A percentile compares a stretch with the other conserved stretches of the same genome.
Conservation (phyloP, 2,329 filamentous ascomycete species). For the Coniochaeta prunicola region DNA sequence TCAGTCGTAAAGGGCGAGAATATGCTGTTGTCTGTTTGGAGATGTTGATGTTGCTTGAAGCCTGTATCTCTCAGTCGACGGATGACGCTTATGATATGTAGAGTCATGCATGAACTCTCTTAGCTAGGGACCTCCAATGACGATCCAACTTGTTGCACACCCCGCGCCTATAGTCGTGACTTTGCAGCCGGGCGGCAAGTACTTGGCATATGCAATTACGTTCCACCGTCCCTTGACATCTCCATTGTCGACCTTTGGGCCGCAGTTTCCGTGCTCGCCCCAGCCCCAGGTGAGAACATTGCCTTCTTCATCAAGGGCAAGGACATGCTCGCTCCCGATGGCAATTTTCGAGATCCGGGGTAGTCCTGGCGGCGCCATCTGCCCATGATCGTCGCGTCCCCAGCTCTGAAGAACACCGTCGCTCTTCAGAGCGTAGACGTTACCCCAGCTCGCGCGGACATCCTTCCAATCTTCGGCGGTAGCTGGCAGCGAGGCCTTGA, state of each 20-base stretch:
- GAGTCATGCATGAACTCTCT: neutral
- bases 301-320: conserved; percentile 59
- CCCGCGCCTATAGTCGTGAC: conserved; percentile 68
- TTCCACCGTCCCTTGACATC: conserved; percentile 66
- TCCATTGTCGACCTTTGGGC: conserved; percentile 54
- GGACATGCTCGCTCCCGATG: conserved; percentile 82
- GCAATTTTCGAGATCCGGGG: conserved; percentile 58
- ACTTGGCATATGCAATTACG: conserved; percentile 51
- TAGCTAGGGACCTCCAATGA: conserved; percentile 26
- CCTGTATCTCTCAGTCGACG: too few species aligned
- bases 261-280: conserved; percentile 97
- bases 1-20: neutral
- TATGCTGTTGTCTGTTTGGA: neutral
- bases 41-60: neutral
- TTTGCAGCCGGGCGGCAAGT: conserved; percentile 40
- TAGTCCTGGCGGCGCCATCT: conserved; percentile 59
- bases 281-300: conserved; percentile 85
- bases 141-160: conserved; percentile 83
- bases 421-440: conserved; percentile 61
- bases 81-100: too few species aligned
- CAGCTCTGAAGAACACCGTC: conserved; percentile 60
- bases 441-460: conserved; percentile 75
- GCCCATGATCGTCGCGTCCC: conserved; percentile 81
- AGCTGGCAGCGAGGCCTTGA: conserved; percentile 50
- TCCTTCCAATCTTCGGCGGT: conserved; percentile 53